Evolutionary conservation across 1,139 yeast species (phyloP).

Genomic region (Magnusiomyces tetraspermus): DNA sequence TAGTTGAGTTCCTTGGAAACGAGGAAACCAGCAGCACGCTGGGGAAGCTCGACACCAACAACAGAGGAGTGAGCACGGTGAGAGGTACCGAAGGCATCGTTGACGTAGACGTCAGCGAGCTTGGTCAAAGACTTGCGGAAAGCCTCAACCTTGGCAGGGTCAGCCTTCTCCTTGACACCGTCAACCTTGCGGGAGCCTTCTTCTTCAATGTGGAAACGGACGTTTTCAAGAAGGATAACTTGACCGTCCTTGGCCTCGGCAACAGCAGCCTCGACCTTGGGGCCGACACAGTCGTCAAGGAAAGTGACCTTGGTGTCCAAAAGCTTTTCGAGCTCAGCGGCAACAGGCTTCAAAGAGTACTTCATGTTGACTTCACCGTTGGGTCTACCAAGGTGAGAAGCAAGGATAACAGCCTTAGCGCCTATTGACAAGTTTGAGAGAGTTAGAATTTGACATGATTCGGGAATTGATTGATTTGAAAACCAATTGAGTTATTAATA

Average conservation of each 20-base stretch:
- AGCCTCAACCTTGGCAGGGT: slow-evolving; percentile 65
- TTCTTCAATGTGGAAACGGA: slow-evolving; percentile 93
- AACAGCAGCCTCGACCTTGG: slow-evolving; percentile 70
- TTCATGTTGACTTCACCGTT: slow-evolving; percentile 78
- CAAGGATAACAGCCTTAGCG: slow-evolving; percentile 81
- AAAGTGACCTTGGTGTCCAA: slow-evolving; percentile 64
- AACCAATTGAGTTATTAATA: background rate
- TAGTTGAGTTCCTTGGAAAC: slow-evolving; percentile 92
- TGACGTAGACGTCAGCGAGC: slow-evolving; percentile 89
- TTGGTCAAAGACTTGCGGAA: slow-evolving; percentile 83
- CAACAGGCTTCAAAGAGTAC: slow-evolving; percentile 87
- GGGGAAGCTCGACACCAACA: slow-evolving; percentile 90
- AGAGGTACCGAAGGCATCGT: slow-evolving; percentile 97
- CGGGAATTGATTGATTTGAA: too few relatives aligned
- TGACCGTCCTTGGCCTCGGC: slow-evolving; percentile 61
- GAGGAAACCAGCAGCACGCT: slow-evolving; percentile 94
- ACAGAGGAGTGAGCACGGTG: slow-evolving; percentile 99
- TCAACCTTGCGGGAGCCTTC: slow-evolving; percentile 88
- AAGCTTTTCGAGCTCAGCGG: slow-evolving; percentile 69
- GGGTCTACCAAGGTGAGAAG: slow-evolving; percentile 97
- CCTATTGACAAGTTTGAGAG: background rate
- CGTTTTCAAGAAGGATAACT: slow-evolving; percentile 80
- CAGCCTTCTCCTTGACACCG: slow-evolving; percentile 84
- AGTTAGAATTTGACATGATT: background rate
- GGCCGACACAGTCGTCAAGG: slow-evolving; percentile 81